phyloP scores from a whole-genome alignment of 306 rosid species.

The Quercus suber region DNA sequence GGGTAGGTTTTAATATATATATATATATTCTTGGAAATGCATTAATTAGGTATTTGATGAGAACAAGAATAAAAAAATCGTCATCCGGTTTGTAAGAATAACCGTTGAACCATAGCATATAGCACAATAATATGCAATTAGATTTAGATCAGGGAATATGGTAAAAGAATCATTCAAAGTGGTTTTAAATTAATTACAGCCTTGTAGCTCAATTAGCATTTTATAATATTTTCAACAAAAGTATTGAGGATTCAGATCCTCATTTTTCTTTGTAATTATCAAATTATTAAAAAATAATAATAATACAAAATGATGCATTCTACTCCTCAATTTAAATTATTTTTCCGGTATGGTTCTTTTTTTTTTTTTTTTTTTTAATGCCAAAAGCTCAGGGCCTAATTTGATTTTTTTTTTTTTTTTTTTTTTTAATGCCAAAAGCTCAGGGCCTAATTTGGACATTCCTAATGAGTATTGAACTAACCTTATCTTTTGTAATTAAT shows the following conservation, averaged over 20 bases:
- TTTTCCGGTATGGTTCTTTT: background rate
- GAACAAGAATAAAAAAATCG: background rate
- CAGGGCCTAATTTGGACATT: background rate
- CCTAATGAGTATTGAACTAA: no score
- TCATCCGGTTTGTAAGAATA: background rate
- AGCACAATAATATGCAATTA: background rate
- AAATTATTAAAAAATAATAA: no score
- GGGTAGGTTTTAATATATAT: background rate
- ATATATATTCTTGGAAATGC: background rate
- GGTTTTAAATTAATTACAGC: no score
- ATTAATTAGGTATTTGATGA: background rate
- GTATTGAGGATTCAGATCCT: no score
- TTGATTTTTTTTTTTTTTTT: no score
- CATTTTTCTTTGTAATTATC: no score
- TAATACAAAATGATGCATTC: background rate
- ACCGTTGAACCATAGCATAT: background rate
- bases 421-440: background rate
- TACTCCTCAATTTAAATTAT: background rate
- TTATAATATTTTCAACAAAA: no score
- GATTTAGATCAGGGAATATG: background rate
- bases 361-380: background rate
- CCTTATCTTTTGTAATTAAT: no score
- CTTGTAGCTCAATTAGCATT: no score
- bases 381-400: background rate
- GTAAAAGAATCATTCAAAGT: background rate